These are phyloP conservation scores for Chaetomium olivaceum DNA, from an alignment of 2,329 filamentous ascomycete genomes.

Conservation along the genomic window DNA sequence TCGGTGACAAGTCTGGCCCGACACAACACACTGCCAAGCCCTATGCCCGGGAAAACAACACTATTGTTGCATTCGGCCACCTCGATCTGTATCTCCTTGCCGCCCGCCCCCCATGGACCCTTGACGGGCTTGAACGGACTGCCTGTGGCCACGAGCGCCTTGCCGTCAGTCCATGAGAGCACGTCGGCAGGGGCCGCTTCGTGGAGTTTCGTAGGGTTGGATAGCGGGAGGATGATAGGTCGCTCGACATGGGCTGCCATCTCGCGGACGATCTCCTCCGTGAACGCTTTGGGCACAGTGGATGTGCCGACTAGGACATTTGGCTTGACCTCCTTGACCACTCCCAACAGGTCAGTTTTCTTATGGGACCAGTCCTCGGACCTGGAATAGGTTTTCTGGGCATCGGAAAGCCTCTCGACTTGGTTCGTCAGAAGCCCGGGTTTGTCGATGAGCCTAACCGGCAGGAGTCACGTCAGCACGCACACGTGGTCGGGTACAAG, in stretches of 20 bases:
- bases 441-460: constrained; percentile 73
- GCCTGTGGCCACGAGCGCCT: constrained; percentile 78
- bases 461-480: constrained; percentile 7
- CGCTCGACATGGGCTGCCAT: constrained; percentile 73
- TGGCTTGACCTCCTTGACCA: constrained; percentile 71
- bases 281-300: constrained; percentile 75
- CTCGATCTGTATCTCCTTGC: constrained; percentile 47
- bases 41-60: constrained; percentile 82
- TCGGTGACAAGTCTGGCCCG: constrained; percentile 68
- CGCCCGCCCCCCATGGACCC: constrained; percentile 53
- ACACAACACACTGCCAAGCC: constrained; percentile 73
- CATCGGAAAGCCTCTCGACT: constrained; percentile 53
- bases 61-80: constrained; percentile 86
- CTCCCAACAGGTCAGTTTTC: constrained; percentile 60
- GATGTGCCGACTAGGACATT: constrained; percentile 84
- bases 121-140: constrained; percentile 77
- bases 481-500: not conserved
- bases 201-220: constrained; percentile 81
- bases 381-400: constrained; percentile 68
- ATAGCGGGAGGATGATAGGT: constrained; percentile 79
- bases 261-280: constrained; percentile 68
- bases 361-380: constrained; percentile 60
- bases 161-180: constrained; percentile 74
- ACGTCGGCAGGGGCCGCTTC: constrained; percentile 79
- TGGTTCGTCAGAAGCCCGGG: constrained; percentile 68